Evolutionary conservation across 345 rosid species (phyloP), one percentile per base, ranked within the genome.

Genomic region (Euclidium syriacum): DNA sequence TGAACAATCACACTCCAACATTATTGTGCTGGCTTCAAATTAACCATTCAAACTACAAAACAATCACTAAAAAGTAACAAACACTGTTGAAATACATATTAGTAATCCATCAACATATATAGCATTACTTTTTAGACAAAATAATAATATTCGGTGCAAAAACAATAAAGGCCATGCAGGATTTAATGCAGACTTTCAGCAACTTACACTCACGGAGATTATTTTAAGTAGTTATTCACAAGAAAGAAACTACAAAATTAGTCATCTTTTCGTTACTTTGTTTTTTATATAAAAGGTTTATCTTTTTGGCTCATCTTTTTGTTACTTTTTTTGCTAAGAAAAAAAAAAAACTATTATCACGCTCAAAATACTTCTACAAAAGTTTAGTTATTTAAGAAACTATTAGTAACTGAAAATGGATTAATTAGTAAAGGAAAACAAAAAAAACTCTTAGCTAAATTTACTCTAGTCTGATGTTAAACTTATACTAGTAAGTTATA

Each of bases 111-210:
- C 64, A 3, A 57, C 24, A n/a, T n/a, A 55, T 26, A 3, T 12
- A 19, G n/a, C n/a, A n/a, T n/a, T 62, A 36, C 22, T 34, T 8
- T 38, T 29, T 5, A 11, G 19, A 17, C 44, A n/a, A 23, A 26
- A 23, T 20, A 14, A 29, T 35, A 14, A 39, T 4, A 43, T 29
- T 41, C 12, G 29, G 5, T 39, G 32, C n/a, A 30, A 33, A n/a
- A 24, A 14, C 62, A 11, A 23, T 12, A 65, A 53, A 22, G 32
- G 9, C 7, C 22, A 3, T 53, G 52, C 33, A 22, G 34, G 69
- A 52, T 53, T 65, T 53, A 23, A 30, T 41, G 69, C 52, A 64
- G 24, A 3, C 43, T 53, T 52, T 30, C 34, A 20, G 52, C 69
- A 49, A 17, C 26, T 22, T 20, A 24, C 7, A 18, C 25, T 15